Evolutionary conservation across 441 rosid genomes (phyloP).

Genomic region (Gossypium schwendimanii): DNA sequence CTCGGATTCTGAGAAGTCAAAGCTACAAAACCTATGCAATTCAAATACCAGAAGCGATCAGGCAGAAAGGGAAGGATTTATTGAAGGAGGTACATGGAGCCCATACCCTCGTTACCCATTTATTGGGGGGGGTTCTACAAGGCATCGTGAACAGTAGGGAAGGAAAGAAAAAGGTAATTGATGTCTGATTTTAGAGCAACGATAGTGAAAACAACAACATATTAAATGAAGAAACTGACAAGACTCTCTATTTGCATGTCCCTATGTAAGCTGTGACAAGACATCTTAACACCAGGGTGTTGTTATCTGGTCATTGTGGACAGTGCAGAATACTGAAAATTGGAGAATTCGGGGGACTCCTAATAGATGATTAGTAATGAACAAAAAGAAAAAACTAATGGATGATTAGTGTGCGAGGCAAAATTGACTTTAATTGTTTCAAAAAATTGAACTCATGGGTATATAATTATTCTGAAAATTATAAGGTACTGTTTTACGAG

Average conservation of each 20-base stretch:
- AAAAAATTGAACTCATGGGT: neutral
- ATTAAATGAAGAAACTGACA: conserved; percentile 45
- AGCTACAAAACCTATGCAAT: conserved; percentile 35
- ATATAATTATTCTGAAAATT: conserved; percentile 28
- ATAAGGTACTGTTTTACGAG: conserved; percentile 14
- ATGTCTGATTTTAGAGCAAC: conserved; percentile 17
- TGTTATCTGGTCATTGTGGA: conserved; percentile 23
- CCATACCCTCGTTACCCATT: conserved; percentile 15
- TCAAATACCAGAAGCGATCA: conserved; percentile 19
- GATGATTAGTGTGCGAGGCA: too few relatives aligned
- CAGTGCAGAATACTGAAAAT: conserved; percentile 25
- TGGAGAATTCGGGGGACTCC: conserved; percentile 20
- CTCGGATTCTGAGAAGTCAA: conserved; percentile 32
- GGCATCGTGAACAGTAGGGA: neutral
- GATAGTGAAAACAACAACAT: conserved; percentile 18
- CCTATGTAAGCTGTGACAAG: conserved; percentile 30
- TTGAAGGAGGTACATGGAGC: conserved; percentile 20
- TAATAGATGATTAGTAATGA: neutral
- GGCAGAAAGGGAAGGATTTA: conserved; percentile 23
- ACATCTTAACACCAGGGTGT: conserved; percentile 31
- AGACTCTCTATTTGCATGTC: conserved; percentile 29
- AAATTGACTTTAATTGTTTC: too few relatives aligned
- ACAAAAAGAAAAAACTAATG: neutral
- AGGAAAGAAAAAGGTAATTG: neutral
- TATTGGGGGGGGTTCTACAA: neutral